These are phyloP conservation scores for Sporodiniella umbellata DNA, from an alignment of 371 early-diverging fungal species.

Conservation along the genomic window DNA sequence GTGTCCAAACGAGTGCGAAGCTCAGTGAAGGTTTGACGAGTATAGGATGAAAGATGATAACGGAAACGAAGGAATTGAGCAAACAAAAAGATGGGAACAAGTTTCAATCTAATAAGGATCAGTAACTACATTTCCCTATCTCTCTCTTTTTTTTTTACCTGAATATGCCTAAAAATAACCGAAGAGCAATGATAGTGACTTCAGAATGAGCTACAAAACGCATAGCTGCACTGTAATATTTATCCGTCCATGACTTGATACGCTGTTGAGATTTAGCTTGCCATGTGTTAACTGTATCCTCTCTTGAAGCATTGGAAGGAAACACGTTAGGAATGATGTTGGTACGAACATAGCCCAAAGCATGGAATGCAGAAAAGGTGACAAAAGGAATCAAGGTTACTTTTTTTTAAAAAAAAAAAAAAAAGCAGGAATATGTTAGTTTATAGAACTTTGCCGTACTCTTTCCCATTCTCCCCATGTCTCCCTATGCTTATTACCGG, in stretches of 20 bases:
- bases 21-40: constrained; percentile 59
- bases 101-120: constrained; percentile 45
- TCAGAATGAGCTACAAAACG: constrained; percentile 76
- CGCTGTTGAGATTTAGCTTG: constrained; percentile 52
- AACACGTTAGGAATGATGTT: constrained; percentile 70
- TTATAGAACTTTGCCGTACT: not conserved
- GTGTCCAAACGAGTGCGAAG: constrained; percentile 54
- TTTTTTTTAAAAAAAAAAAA: constrained; percentile 15
- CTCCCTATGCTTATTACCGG: constrained; percentile 47
- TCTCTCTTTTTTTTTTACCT: constrained; percentile 43
- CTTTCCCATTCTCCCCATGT: no score
- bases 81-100: constrained; percentile 75
- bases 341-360: constrained; percentile 72
- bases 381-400: constrained; percentile 82
- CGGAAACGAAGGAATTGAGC: constrained; percentile 86
- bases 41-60: constrained; percentile 70
- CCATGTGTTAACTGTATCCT: constrained; percentile 18
- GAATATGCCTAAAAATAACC: constrained; percentile 64
- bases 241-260: constrained; percentile 64
- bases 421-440: not conserved
- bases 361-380: constrained; percentile 85
- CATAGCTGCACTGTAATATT: constrained; percentile 72
- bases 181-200: constrained; percentile 73
- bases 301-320: constrained; percentile 43
- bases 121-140: not conserved